Evolutionary conservation across 768 basidiomycete species (phyloP), one percentile per base, ranked within the genome.

Genomic region (Xerocomellus intermedius): DNA sequence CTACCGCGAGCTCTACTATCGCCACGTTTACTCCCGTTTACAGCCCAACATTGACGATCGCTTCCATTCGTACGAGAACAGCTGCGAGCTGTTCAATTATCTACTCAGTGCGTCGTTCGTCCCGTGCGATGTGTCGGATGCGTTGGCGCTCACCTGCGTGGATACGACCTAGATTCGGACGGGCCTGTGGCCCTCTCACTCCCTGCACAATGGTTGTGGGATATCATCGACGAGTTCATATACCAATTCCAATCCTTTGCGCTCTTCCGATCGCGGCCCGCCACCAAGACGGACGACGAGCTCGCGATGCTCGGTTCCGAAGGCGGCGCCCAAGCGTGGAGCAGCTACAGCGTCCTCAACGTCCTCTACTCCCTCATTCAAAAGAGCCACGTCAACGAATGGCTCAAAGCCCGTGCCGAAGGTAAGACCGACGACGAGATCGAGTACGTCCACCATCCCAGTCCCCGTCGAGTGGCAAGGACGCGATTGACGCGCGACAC

Each of bases 221-320:
- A 96, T 66, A 94, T 95, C 71, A 87, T 96, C 66, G 93, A 96
- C 75, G 94, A 95, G 64, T 95, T 95, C 69, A 96, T 98, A 63
- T 99, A 97, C 74, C 96, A 99, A 70, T 99, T 94, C 77, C 94
- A 96, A 69, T 89, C 90, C 1, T 98, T 97, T 75, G 91, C 92
- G 61, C 84, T 91, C 37, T 98, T 94, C 88, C 79, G 94, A 49
- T 87, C 87, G 17, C 93, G 90, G 64, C 79, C 86, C 30, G 89
- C 91, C 57, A 78, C 79, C 47, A 98, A 97, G 75, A 83, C 86
- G 0, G 94, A 93, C 38, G 96, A 98, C 63, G 95, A 98, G 69
- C 79, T 94, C 37, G 67, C 79, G 46, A 80, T 94, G 79, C 80
- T 98, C 22, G 85, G 82, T 4, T 91, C 94, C 37, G 86, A 85